Base-by-base conservation (phyloP, 139 green algal species). In the Tetraselmis striata region DNA sequence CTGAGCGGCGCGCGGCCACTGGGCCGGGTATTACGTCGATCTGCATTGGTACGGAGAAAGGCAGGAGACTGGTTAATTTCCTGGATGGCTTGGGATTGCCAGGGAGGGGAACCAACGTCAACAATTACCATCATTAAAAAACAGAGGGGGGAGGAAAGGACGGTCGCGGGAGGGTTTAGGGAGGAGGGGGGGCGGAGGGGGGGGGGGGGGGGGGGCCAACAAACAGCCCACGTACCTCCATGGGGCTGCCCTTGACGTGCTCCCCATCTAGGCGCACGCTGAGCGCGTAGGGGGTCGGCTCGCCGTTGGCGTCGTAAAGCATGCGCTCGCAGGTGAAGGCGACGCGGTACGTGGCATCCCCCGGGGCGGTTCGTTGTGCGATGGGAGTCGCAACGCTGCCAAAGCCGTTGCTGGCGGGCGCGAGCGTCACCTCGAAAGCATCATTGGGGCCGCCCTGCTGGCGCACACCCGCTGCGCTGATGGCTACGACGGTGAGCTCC, bases 211-310 rank as follows among this genome's bases (percentile, higher is more conserved):
- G n/a, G n/a, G n/a, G n/a, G n/a, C n/a, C n/a, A n/a, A n/a, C n/a
- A n/a, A n/a, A n/a, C n/a, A n/a, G n/a, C n/a, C n/a, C n/a, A n/a
- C n/a, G 25, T 18, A 77, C 74, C 74, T 77, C 26, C 26, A 77
- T 28, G 23, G 74, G 74, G 26, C 26, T 31, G 74, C 74, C 74
- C 74, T 77, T 77, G 74, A 77, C 23, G 74, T 77, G 74, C 74
- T 31, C 26, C 26, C 74, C 74, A 18, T 82, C n/a, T 2, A 77
- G 74, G 22, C 5, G 11, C 26, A 77, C n/a, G 25, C 74, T 77
- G 74, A 77, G 74, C 22, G 5, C 5, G 74, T 77, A 77, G 2
- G n/a, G 26, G 23, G 26, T 22, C 22, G 74, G 26, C 2, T 77
- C 74, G 74, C 74, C 74, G 74, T 77, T 28, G 74, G 74, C 74